Percentiles rank a stretch among this genome's conserved stretches.
Conservation (phyloP, 2,329 filamentous ascomycete species). For the Diaporthe capsici region DNA sequence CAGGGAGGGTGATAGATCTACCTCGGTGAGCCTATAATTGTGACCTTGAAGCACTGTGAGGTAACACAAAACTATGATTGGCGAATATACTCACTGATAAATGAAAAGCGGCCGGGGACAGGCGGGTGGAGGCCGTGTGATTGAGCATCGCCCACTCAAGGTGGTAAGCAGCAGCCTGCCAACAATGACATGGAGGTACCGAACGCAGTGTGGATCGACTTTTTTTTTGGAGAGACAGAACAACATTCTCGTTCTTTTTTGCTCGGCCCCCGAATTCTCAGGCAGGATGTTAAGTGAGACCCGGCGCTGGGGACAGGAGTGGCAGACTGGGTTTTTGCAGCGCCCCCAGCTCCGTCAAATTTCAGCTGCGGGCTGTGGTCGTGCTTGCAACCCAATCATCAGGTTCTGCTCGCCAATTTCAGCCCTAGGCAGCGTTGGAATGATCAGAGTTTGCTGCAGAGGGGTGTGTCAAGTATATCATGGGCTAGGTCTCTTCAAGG, state of each 20-base stretch:
- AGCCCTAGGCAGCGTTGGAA: background rate
- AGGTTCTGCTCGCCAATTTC: background rate
- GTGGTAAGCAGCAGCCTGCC: background rate
- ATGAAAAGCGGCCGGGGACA: constrained; percentile 3
- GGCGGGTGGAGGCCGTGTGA: background rate
- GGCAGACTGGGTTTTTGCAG: background rate
- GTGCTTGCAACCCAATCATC: background rate
- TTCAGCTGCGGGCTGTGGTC: background rate
- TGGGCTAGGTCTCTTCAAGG: background rate
- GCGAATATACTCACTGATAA: background rate
- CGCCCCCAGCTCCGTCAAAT: background rate
- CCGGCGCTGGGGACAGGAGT: background rate
- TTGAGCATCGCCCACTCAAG: background rate
- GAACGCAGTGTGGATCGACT: background rate
- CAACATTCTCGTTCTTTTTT: background rate
- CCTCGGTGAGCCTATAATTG: background rate
- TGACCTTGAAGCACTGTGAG: background rate
- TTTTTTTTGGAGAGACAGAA: background rate
- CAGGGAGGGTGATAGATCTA: background rate
- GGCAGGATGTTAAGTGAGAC: background rate
- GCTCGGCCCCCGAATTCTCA: background rate
- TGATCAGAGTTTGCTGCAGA: background rate
- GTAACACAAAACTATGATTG: background rate
- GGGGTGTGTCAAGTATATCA: background rate
- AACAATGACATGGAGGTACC: background rate